These are phyloP conservation scores for Cylindrodendrum hubeiense DNA, from an alignment of 2,329 filamentous ascomycete species.

Conservation along the genomic window DNA sequence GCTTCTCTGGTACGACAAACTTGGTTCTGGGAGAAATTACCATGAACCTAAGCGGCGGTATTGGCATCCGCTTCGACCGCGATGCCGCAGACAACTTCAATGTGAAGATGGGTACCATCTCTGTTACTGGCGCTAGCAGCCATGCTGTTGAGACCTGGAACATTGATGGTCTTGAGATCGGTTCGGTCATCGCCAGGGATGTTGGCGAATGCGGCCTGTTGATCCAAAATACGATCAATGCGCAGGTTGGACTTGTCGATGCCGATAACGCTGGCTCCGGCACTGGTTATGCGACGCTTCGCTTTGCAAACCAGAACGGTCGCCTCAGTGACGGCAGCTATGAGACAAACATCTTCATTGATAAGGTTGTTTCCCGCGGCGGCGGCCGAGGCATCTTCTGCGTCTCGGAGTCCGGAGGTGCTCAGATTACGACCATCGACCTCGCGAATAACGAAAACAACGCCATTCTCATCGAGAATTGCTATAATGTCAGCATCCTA, in stretches of 20 bases:
- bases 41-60: slow-evolving; percentile 65
- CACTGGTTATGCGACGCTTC: slow-evolving; percentile 67
- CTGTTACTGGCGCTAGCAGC: slow-evolving; percentile 63
- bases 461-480: slow-evolving; percentile 70
- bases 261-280: slow-evolving; percentile 65
- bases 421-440: slow-evolving; percentile 61
- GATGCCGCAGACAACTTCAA: slow-evolving; percentile 67
- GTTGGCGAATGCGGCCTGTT: slow-evolving; percentile 68
- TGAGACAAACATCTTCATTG: slow-evolving; percentile 63
- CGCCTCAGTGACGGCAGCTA: slow-evolving; percentile 61
- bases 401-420: slow-evolving; percentile 66
- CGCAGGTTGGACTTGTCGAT: slow-evolving; percentile 65
- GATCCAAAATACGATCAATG: slow-evolving; percentile 65
- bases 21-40: slow-evolving; percentile 64
- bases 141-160: slow-evolving; percentile 72
- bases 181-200: slow-evolving; percentile 64
- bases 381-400: slow-evolving; percentile 70
- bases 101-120: slow-evolving; percentile 65
- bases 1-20: slow-evolving; percentile 56
- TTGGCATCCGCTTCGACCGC: slow-evolving; percentile 70
- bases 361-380: slow-evolving; percentile 66
- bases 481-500: slow-evolving; percentile 65
- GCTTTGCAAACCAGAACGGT: slow-evolving; percentile 69
- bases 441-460: slow-evolving; percentile 67
- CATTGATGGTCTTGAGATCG: slow-evolving; percentile 65